Evolutionary conservation across 495 filamentous ascomycete genomes (phyloP), one percentile per base, ranked within the genome.

Genomic region (Aspergillus incahuasiensis): DNA sequence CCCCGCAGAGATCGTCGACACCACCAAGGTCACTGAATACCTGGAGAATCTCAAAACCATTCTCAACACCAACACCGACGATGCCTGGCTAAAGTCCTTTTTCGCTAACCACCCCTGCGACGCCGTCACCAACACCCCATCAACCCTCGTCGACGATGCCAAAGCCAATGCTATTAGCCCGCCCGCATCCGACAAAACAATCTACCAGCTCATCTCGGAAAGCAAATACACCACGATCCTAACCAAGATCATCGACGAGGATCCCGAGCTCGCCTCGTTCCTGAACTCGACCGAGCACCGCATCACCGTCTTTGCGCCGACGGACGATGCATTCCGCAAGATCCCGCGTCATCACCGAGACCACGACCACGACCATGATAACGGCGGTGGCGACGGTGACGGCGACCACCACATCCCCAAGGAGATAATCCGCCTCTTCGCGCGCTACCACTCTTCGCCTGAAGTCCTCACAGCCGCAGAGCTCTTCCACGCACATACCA

Each of bases 241-340:
- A 40, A 84, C 86, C 19, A 76, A 84, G 57, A 75, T 94, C 30
- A 78, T 96, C 68, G 78, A 86, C 51, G 76, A 88, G 54, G 81
- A 86, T 67, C 71, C 79, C 6, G 83, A 92, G 22, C 73, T 97
- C 16, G 82, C 90, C 34, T 61, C 82, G 18, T 63, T 82, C 15
- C 82, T 97, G 42, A 87, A 92, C 61, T 78, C 82, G 59, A 90
- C 84, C 6, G 63, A 76, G 20, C 69, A 78, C 16, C 91, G 94
- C 62, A 79, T 85, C 63, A 95, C 91, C 4, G 66, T 91, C 56
- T 94, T 97, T 60, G 86, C 88, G 19, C 90, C 91, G 2, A 84
- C 82, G 3, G 85, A 96, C 68, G 69, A 71, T 32, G 90, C 88
- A 22, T 88, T 94, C 53, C 79, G 85, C 47, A 83, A 83, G 67